Conservation (phyloP, 306 rosid genomes). For the Spatholobus suberectus region DNA sequence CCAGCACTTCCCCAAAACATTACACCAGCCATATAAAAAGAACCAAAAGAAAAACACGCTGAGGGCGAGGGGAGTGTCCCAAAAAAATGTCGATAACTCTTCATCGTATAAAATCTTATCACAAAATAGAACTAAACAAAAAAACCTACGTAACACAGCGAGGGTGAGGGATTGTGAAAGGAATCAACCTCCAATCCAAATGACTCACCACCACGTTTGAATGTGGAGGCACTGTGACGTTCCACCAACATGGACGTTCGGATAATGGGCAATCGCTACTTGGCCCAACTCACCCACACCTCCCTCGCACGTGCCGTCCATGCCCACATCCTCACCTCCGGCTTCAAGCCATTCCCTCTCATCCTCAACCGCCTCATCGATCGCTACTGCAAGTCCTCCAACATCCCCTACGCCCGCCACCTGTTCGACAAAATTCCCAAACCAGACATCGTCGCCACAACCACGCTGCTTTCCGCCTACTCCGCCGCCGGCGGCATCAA, state of each 20-base stretch:
- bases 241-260: slow-evolving; percentile 42
- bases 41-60: too few species aligned
- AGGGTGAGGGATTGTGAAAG: too few species aligned
- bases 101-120: background rate
- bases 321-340: slow-evolving; percentile 60
- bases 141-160: too few species aligned
- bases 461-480: slow-evolving; percentile 53
- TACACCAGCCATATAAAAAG: background rate
- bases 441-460: slow-evolving; percentile 52
- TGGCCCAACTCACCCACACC: slow-evolving; percentile 46
- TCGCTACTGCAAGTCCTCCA: slow-evolving; percentile 58
- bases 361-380: slow-evolving; percentile 66
- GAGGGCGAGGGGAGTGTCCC: too few species aligned
- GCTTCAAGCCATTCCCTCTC: slow-evolving; percentile 60
- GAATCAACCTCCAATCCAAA: too few species aligned
- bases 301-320: slow-evolving; percentile 57
- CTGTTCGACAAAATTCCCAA: slow-evolving; percentile 56
- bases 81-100: background rate
- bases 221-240: background rate
- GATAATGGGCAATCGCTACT: slow-evolving; percentile 50
- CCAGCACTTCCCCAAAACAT: too few species aligned
- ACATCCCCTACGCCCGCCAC: slow-evolving; percentile 57
- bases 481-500: slow-evolving; percentile 48
- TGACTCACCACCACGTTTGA: too few species aligned
- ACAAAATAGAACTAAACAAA: too few species aligned